phyloP scores from a whole-genome alignment of 2,329 filamentous ascomycete species.

The Ophiosphaerella narmari region DNA sequence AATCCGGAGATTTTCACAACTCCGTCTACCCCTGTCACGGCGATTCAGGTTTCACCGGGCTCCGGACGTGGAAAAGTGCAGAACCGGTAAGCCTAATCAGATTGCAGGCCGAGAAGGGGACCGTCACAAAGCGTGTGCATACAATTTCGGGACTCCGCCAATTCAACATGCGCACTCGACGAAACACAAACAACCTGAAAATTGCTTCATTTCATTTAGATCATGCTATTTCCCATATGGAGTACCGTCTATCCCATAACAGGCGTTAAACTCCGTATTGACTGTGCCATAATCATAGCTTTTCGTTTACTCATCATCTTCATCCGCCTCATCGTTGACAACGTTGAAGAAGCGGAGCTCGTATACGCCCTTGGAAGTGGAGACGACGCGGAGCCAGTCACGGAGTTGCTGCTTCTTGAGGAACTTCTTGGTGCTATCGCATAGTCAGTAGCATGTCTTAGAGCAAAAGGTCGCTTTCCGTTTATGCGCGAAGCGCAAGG shows the following conservation, averaged over 20 bases:
- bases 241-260: slow-evolving; percentile 24
- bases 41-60: too few relatives aligned
- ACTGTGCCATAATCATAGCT: slow-evolving; percentile 19
- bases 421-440: slow-evolving; percentile 96
- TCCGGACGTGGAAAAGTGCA: too few relatives aligned
- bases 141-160: too few relatives aligned
- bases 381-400: slow-evolving; percentile 99
- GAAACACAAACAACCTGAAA: slow-evolving; percentile 7
- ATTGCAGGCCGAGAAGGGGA: neutral
- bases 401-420: slow-evolving; percentile 99
- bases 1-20: too few relatives aligned
- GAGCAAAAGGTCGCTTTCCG: neutral
- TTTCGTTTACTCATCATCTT: slow-evolving; percentile 89
- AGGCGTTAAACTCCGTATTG: slow-evolving; percentile 18
- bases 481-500: too few relatives aligned
- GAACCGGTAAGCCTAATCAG: too few relatives aligned
- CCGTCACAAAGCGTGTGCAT: neutral
- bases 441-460: neutral
- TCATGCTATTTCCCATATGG: slow-evolving; percentile 36
- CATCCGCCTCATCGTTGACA: slow-evolving; percentile 95
- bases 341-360: slow-evolving; percentile 99
- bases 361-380: slow-evolving; percentile 97
- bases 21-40: too few relatives aligned
- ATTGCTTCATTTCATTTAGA: slow-evolving; percentile 34
- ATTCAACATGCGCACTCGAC: too few relatives aligned